These are phyloP conservation scores for Choiromyces venosus DNA, from an alignment of 495 filamentous ascomycete genomes.

Conservation along the genomic window DNA sequence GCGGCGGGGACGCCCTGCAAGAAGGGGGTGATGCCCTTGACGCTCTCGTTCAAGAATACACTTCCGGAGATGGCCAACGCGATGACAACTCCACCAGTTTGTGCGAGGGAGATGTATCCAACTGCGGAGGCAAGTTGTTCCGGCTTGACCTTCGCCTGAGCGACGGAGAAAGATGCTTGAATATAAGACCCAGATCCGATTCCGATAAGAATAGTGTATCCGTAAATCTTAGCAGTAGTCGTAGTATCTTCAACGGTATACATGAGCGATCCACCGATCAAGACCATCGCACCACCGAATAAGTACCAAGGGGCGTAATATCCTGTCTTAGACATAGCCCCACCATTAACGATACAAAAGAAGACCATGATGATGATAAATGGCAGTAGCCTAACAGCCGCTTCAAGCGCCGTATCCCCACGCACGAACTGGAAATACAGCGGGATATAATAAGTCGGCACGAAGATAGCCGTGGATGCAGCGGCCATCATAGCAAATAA, in stretches of 20 bases:
- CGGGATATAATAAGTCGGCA: conserved; percentile 52
- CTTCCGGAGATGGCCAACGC: conserved; percentile 55
- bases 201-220: conserved; percentile 52
- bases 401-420: conserved; percentile 42
- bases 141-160: conserved; percentile 48
- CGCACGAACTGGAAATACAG: conserved; percentile 50
- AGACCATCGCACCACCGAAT: conserved; percentile 47
- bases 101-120: conserved; percentile 53
- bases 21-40: conserved; percentile 40
- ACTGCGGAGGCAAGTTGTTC: conserved; percentile 47
- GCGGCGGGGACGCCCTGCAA: conserved; percentile 44
- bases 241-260: conserved; percentile 45
- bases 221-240: conserved; percentile 49
- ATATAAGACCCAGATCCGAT: conserved; percentile 52
- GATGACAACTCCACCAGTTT: conserved; percentile 52
- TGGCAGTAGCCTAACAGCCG: conserved; percentile 51
- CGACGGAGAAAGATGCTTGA: conserved; percentile 53
- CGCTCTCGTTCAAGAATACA: conserved; percentile 51
- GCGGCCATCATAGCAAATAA: conserved; percentile 46
- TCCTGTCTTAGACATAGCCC: conserved; percentile 48
- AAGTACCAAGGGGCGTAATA: conserved; percentile 60
- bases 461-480: conserved; percentile 42
- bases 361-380: conserved; percentile 52
- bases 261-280: conserved; percentile 53
- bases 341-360: conserved; percentile 49